phyloP scores from a whole-genome alignment of 2,329 filamentous ascomycete species.

The Calonectria montana region DNA sequence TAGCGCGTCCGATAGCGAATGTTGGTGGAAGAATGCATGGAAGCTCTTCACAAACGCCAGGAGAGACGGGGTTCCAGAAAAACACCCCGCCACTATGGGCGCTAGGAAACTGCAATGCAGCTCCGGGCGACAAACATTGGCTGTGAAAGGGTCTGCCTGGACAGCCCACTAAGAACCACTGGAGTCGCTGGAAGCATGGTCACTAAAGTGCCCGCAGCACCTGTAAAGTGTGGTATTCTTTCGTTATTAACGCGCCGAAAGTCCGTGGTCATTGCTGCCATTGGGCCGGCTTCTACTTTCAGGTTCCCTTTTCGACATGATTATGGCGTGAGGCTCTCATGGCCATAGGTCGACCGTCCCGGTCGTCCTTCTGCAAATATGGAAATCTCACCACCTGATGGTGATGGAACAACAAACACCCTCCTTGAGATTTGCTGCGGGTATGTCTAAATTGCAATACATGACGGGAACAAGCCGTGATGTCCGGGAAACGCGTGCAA shows the following conservation, averaged over 20 bases:
- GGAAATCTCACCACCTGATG: slow-evolving; percentile 13
- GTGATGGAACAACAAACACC: slow-evolving; percentile 17
- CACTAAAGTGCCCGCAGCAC: not conserved
- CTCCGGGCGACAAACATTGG: not conserved
- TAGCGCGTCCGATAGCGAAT: slow-evolving; percentile 34
- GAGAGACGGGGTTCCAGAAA: slow-evolving; percentile 15
- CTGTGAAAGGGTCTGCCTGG: not conserved
- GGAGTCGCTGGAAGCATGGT: not conserved
- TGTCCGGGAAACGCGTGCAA: not conserved
- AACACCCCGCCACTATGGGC: slow-evolving; percentile 27
- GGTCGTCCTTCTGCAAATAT: slow-evolving; percentile 19
- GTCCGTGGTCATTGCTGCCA: slow-evolving; percentile 2
- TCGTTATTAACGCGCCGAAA: not conserved
- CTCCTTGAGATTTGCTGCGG: not conserved
- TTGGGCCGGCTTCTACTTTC: slow-evolving; percentile 33
- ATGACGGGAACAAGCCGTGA: not conserved
- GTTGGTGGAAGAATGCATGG: slow-evolving; percentile 43
- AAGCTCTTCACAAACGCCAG: slow-evolving; percentile 32
- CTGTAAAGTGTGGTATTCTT: not conserved
- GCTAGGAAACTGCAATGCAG: slow-evolving; percentile 26
- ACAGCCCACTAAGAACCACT: slow-evolving; percentile 4
- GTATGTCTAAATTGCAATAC: not conserved
- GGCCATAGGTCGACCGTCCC: slow-evolving; percentile 28
- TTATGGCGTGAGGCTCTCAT: slow-evolving; percentile 38
- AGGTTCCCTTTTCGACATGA: slow-evolving; percentile 28